phyloP scores from a whole-genome alignment of 805 yeast genomes.

The Wickerhamiella parazyma region DNA sequence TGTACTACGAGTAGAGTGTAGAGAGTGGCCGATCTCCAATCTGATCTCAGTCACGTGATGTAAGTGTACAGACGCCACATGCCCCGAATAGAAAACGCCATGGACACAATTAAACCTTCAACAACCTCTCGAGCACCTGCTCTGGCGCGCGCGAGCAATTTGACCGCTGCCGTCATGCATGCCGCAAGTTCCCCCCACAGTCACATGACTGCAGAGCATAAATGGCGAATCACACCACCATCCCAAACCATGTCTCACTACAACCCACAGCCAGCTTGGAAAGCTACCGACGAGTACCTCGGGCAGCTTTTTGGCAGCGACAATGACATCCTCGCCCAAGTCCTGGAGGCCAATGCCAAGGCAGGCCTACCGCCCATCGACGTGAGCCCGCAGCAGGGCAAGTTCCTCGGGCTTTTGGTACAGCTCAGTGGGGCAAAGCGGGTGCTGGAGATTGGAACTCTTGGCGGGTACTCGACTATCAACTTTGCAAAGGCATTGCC shows the following conservation, averaged over 20 bases:
- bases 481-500: constrained; percentile 6
- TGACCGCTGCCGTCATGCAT: too few species aligned
- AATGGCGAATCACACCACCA: background rate
- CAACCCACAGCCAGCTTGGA: background rate
- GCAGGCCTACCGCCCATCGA: constrained; percentile 6
- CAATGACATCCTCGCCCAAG: background rate
- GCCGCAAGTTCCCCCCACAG: background rate
- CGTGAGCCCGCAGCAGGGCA: constrained; percentile 5
- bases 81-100: too few species aligned
- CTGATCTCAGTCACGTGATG: too few species aligned
- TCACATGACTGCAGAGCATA: background rate
- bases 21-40: too few species aligned
- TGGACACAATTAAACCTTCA: too few species aligned
- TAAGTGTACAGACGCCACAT: too few species aligned
- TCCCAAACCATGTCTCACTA: background rate
- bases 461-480: constrained; percentile 7
- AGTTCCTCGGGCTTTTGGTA: background rate
- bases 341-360: background rate
- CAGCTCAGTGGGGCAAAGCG: background rate
- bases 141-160: too few species aligned
- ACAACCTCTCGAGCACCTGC: too few species aligned
- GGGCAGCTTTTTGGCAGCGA: background rate
- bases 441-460: constrained; percentile 5
- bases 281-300: background rate
- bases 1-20: constrained; percentile 1